Evolutionary conservation across 1,284 basidiomycete species (phyloP), one percentile per base, ranked within the genome.

Genomic region (Hortiboletus rubellus): DNA sequence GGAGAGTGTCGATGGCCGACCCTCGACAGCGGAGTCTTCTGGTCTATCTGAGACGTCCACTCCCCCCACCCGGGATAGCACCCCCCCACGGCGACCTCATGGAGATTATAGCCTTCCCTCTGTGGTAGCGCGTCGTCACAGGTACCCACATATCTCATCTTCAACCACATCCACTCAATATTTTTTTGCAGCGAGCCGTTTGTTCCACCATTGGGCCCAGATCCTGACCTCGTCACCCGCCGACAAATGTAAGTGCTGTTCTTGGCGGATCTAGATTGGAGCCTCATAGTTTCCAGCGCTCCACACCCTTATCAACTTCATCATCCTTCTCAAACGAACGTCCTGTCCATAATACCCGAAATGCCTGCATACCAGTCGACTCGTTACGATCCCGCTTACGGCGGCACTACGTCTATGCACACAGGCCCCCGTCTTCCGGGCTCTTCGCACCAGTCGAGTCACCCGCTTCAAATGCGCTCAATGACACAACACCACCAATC

Each of bases 1-100:
- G 60, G 81, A 83, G 54, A 76, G 76, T 10, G 60, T 74, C 44
- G 84, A 85, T 54, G 78, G 77, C 41, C 73, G 83, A 30, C 84
- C 85, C 14, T 87, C 84, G 2, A 87, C 86, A 17, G 83, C 84
- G 11, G 81, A 80, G 24, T 86, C 84, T 30, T 84, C 85, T 7
- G 80, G 82, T 22, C 55, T 84, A 24, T 86, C 85, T 14, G 84
- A 85, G 50, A 73, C 79, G 5, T 84, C 84, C 44, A 85, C 86
- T 15, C 86, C 87, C 44, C 84, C 86, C 8, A 85, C 82, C 30
- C 79, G 85, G 49, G 82, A 85, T 55, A 79, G 74, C 60, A 82
- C 83, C 1, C 85, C 87, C 34, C 83, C 85, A 31, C 78, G 80
- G 46, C 75, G 72, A 45, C 6, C 75, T 34, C 77, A 79, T 52